Evolutionary conservation across 2,329 filamentous ascomycete genomes (phyloP).

Genomic region (Botryotinia convoluta): DNA sequence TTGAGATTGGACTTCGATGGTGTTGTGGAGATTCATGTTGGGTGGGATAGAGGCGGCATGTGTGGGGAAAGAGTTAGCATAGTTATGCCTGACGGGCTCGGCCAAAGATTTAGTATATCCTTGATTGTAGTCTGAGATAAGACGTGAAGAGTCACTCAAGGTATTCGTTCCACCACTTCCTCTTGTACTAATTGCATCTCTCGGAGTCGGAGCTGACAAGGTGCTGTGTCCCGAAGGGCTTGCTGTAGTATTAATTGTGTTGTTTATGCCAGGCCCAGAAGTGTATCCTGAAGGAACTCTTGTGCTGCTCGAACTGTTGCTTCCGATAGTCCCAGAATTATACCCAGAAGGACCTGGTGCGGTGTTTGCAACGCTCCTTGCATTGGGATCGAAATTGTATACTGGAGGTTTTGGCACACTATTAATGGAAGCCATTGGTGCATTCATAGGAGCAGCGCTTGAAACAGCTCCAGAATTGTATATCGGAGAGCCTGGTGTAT

Average conservation of each 20-base stretch:
- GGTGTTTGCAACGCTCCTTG: too few species aligned
- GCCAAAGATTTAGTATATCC: neutral
- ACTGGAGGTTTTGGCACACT: neutral
- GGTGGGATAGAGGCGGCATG: neutral
- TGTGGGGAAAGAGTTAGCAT: neutral
- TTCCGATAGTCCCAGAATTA: neutral
- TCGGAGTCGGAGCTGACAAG: neutral
- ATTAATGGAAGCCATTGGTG: too few species aligned
- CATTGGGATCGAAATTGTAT: neutral
- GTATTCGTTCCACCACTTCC: neutral
- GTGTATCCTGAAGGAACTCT: neutral
- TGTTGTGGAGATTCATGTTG: neutral
- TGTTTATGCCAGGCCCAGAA: neutral
- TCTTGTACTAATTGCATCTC: neutral
- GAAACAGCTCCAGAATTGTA: neutral
- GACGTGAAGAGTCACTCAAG: neutral
- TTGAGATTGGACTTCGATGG: neutral
- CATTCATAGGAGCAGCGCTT: neutral
- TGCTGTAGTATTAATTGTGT: neutral
- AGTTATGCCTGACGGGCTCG: neutral
- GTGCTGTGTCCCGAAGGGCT: neutral
- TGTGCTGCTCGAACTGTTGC: neutral
- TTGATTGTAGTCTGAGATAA: neutral
- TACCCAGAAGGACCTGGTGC: neutral
- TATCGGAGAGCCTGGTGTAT: neutral